These are phyloP conservation scores for Aspergillus sp. DNA, from an alignment of 2,329 filamentous ascomycete species.

Conservation along the genomic window DNA sequence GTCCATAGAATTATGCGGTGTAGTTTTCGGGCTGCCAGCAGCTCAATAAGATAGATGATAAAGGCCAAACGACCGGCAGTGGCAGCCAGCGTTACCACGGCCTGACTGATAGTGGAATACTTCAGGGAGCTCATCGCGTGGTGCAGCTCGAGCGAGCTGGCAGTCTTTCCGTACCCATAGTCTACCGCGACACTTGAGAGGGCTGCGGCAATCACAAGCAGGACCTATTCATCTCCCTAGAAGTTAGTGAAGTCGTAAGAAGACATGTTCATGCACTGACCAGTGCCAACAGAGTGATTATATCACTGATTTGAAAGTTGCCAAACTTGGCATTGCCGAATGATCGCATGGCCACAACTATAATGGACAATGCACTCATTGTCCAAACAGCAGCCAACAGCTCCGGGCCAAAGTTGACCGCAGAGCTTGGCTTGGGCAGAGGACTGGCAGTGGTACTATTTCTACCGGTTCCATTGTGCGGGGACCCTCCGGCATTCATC, in stretches of 20 bases:
- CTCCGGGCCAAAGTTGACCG: neutral
- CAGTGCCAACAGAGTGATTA: neutral
- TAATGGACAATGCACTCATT: slow-evolving; percentile 1
- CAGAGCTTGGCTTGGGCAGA: neutral
- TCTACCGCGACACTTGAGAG: neutral
- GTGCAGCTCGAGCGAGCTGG: neutral
- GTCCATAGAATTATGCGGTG: neutral
- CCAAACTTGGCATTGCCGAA: slow-evolving; percentile 1
- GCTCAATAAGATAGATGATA: neutral
- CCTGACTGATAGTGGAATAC: slow-evolving; percentile 1
- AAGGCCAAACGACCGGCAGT: neutral
- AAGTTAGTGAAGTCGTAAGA: neutral
- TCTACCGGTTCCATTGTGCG: neutral
- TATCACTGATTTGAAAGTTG: slow-evolving; percentile 1
- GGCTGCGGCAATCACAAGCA: neutral
- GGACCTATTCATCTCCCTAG: neutral
- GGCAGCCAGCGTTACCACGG: neutral
- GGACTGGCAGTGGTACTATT: neutral
- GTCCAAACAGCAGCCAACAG: neutral
- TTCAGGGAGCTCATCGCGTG: neutral
- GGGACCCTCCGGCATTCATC: neutral
- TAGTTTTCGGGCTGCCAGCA: neutral
- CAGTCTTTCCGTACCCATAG: neutral
- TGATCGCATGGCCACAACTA: neutral
- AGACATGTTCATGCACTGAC: neutral